Evolutionary conservation across 176 grass and related monocot species (phyloP), one percentile per base, ranked within the genome.

Genomic region (Thalia dealbata): DNA sequence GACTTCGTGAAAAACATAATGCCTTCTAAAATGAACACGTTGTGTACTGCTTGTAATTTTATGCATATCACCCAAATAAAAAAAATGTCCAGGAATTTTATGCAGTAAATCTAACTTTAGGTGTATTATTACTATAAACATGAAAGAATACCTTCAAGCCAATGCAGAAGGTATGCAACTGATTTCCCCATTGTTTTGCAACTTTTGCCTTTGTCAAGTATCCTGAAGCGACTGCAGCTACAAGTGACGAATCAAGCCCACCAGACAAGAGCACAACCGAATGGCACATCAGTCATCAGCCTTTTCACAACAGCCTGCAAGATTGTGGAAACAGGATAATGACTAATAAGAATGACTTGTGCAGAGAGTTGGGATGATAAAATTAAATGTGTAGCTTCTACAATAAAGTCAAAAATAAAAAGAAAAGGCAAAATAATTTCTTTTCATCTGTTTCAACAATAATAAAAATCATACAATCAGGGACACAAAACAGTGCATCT

Each of bases 261-360:
- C 95, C 95, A 75, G 95, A 99, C 71, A 99, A 84, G 22, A 99
- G 88, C 84, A 99, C 90, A 69, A n/a, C 95, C 95, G 88, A 99
- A 99, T 44, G 95, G 95, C 75, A 99, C 95, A 83, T 99, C 95
- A 22, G 95, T 83, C 95, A 99, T 99, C 65, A 99, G 60, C 79
- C 95, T 99, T 81, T 99, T 99, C 45, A 85, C 79, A 75, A 95
- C 74, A 82, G 95, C 82, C 95, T 99, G 72, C 48, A 30, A 26
- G 77, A 79, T 52, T 30, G 32, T 29, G 22, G 27, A 77, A 41
- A 56, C 14, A 69, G 7, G 24, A 71, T 15, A 13, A 51, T 51
- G 14, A 71, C 13, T 15, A 13, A 71, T 51, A 24, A 71, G 14
- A 7, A 26, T 10, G 24, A 27, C 26, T 15, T 11, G 25, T 71